Evolutionary conservation across 225 moss, liverwort and hornwort species (phyloP), one percentile per base, ranked within the genome.

Genomic region (Polytrichum commune): DNA sequence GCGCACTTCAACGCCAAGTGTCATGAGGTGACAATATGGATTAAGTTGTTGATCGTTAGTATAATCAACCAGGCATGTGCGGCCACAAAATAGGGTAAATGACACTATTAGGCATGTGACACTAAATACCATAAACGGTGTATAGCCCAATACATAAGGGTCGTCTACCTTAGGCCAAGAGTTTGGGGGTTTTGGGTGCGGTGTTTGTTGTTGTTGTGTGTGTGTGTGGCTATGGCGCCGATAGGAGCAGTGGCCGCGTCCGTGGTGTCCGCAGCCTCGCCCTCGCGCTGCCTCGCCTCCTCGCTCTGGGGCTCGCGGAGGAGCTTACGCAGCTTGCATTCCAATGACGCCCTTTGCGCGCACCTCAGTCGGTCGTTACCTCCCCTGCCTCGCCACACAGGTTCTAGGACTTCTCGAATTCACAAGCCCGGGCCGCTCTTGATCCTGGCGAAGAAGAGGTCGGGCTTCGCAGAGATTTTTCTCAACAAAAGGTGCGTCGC

Each of bases 401-500:
- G 30, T 27, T 58, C 54, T 75, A 22, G 74, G 79, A 86, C 68
- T 68, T 83, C 67, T 69, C 75, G 60, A 67, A 56, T 66, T 61
- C 77, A 75, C 68, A 84, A 84, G 55, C 61, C 84, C 64, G 83
- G 86, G 19, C 67, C 86, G 61, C 74, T 92, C 55, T 62, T 94
- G n/a, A 62, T 98, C 32, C 25, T 86, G 54, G 89, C 94, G 29
- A 91, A 83, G 82, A 94, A 86, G 67, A 90, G 74, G 64, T 92
- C 97, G 16, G 97, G 97, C 0, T 98, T 98, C 27, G 97, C 97
- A 33, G 94, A 98, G 80, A 82, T 98, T 22, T 89, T 98, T 53
- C 73, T 91, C 60, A 98, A 89, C 78, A 89, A 79, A 77, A 89
- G 83, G 97, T 97, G 78, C 67, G 87, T 64, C 18, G 16, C 9